phyloP scores from a whole-genome alignment of 2,329 filamentous ascomycete genomes.

The Pseudogymnoascus sp. region DNA sequence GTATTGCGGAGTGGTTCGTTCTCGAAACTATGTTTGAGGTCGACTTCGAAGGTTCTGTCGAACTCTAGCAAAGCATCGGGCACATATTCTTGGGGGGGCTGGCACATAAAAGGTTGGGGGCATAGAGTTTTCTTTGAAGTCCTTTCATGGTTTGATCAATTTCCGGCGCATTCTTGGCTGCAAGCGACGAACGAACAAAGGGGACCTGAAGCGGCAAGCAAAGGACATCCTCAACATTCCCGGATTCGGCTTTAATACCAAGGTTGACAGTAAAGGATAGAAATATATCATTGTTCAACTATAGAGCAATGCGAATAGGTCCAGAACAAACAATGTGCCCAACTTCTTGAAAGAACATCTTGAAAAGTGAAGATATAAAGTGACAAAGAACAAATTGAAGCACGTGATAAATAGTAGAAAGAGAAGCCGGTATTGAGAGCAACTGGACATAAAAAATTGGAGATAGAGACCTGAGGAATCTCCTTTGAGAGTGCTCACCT shows the following conservation, averaged over 20 bases:
- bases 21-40: background rate
- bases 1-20: background rate
- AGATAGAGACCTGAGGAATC: background rate
- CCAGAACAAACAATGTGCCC: background rate
- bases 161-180: background rate
- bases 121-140: background rate
- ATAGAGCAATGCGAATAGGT: background rate
- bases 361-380: background rate
- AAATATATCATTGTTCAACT: background rate
- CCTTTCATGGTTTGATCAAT: background rate
- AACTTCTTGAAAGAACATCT: background rate
- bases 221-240: background rate
- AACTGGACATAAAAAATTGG: background rate
- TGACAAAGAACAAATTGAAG: background rate
- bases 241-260: background rate
- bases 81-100: background rate
- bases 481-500: background rate
- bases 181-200: slow-evolving; percentile 4
- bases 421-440: background rate
- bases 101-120: background rate
- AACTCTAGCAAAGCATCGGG: background rate
- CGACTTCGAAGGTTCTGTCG: background rate
- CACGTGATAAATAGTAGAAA: background rate
- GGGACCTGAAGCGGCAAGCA: background rate
- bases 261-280: background rate